Conservation (phyloP, 1,139 yeast species). For the Nakaseomyces delphensis region DNA sequence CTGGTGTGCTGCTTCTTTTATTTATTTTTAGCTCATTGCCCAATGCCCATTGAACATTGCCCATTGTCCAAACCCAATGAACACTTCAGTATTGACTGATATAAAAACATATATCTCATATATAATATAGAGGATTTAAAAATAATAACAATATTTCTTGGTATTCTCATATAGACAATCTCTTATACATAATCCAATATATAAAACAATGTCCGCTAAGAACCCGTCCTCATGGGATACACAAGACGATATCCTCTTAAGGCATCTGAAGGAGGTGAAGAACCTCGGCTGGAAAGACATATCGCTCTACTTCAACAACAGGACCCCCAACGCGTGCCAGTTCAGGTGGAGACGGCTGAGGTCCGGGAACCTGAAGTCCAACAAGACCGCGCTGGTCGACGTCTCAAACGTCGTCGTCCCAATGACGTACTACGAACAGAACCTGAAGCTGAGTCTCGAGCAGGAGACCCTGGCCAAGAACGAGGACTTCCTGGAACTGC, state of each 20-base stretch:
- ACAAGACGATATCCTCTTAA: conserved; percentile 55
- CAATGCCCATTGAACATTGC: too few species aligned
- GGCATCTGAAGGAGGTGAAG: conserved; percentile 63
- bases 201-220: conserved; percentile 16
- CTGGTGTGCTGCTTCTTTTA: too few species aligned
- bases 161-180: too few species aligned
- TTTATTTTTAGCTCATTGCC: too few species aligned
- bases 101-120: too few species aligned
- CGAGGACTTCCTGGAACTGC: too few species aligned
- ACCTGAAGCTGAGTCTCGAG: conserved; percentile 1
- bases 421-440: conserved; percentile 3
- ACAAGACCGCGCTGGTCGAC: conserved; percentile 32
- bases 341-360: conserved; percentile 68
- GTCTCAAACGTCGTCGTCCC: conserved; percentile 1
- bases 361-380: conserved; percentile 54
- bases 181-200: too few species aligned
- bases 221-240: conserved; percentile 74
- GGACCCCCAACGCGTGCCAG: conserved; percentile 75
- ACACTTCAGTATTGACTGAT: too few species aligned
- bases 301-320: conserved; percentile 53
- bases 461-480: too few species aligned
- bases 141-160: too few species aligned
- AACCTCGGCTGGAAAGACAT: conserved; percentile 74
- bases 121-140: too few species aligned
- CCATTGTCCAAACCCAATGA: too few species aligned